A percentile compares a stretch with the other conserved stretches of the same genome.
phyloP scores from a whole-genome alignment of 192 early-diverging fungal genomes.

The Coemansia guatemalensis region DNA sequence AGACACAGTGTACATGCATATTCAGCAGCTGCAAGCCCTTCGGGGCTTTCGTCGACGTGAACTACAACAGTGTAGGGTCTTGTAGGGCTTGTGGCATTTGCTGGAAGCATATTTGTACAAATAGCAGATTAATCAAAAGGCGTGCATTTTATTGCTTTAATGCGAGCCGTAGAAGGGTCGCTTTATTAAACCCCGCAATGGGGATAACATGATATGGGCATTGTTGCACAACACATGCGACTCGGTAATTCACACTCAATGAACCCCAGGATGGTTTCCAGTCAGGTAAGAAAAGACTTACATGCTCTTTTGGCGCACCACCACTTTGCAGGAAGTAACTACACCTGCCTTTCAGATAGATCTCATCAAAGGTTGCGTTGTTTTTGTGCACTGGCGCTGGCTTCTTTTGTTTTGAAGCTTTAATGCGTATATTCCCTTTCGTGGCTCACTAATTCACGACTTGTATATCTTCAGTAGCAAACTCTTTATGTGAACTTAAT shows the following conservation, averaged over 20 bases:
- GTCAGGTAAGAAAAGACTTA: too few relatives aligned
- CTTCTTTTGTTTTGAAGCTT: too few relatives aligned
- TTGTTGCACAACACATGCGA: background rate
- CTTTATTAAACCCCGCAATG: background rate
- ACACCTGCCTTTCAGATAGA: too few relatives aligned
- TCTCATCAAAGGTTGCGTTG: too few relatives aligned
- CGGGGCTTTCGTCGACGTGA: constrained; percentile 38
- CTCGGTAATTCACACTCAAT: background rate
- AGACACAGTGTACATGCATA: constrained; percentile 50
- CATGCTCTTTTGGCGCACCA: too few relatives aligned
- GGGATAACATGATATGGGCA: background rate
- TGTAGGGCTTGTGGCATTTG: constrained; percentile 12
- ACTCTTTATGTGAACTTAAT: too few relatives aligned
- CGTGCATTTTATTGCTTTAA: background rate
- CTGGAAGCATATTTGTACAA: background rate
- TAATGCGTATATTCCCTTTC: too few relatives aligned
- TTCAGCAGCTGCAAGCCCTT: constrained; percentile 50
- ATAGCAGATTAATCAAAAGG: background rate
- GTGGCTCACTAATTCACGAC: too few relatives aligned
- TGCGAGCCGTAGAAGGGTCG: background rate
- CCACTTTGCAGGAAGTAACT: too few relatives aligned
- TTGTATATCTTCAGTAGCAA: too few relatives aligned
- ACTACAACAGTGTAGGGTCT: constrained; percentile 52
- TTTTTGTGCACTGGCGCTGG: too few relatives aligned
- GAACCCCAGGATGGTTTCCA: too few relatives aligned